A percentile compares a stretch with the other conserved stretches of the same genome.
These are phyloP conservation scores for Acacia concinna DNA, from an alignment of 331 rosid species.

Conservation along the genomic window DNA sequence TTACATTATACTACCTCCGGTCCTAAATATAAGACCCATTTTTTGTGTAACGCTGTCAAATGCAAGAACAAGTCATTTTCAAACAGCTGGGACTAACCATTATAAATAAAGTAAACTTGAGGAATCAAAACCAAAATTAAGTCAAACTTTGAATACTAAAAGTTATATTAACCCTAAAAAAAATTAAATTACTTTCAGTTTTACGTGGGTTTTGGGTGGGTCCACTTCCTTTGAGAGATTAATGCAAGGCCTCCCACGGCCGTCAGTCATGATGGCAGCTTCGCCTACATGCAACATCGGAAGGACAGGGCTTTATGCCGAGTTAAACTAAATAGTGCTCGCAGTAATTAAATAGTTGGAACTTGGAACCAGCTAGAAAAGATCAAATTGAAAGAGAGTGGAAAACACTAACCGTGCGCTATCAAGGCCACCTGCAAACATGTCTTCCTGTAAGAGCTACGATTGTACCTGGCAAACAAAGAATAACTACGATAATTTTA, in stretches of 20 bases:
- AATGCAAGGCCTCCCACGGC: neutral
- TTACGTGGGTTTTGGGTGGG: too few species aligned
- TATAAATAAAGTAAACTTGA: too few species aligned
- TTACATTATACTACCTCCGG: too few species aligned
- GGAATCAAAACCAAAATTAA: too few species aligned
- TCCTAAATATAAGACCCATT: too few species aligned
- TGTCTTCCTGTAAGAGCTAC: conserved; percentile 10
- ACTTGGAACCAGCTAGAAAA: neutral
- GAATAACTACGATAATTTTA: neutral
- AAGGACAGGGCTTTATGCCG: neutral
- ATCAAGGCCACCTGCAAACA: neutral
- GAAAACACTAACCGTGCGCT: neutral
- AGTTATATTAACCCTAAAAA: too few species aligned
- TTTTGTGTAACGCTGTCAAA: too few species aligned
- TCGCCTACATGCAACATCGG: neutral
- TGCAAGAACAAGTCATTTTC: too few species aligned
- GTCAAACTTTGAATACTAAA: too few species aligned
- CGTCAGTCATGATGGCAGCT: neutral
- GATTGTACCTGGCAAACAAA: conserved; percentile 4
- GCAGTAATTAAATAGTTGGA: neutral
- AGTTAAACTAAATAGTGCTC: neutral
- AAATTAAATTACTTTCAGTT: too few species aligned
- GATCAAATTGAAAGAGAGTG: neutral
- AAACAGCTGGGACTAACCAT: too few species aligned
- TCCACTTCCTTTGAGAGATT: neutral